Base-by-base conservation (phyloP, 768 basidiomycete genomes). In the Pleurotus citrinopileatus region DNA sequence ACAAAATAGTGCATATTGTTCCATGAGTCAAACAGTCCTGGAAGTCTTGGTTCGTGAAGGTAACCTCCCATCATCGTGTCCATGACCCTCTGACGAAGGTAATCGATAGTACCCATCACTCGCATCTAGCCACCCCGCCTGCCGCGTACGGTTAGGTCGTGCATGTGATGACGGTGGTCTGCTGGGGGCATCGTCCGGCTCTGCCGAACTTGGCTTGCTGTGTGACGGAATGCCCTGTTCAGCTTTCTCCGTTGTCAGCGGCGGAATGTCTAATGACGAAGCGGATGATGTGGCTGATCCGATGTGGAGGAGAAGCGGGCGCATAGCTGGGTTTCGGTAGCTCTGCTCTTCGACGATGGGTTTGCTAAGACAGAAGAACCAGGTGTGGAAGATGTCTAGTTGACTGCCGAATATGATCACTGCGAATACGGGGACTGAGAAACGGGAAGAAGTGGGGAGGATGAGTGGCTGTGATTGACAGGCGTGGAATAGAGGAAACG, bases 361-460 rank as follows among this genome's bases (percentile, higher is more conserved):
- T 12, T 13, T 27, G 4, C n/a, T 28, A n/a, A 51, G 48, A 23
- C 48, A 51, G 29, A 37, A 37, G 48, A 51, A 51, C 48, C 48
- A 51, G n/a, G 34, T n/a, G 22, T 51, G 23, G 48, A 38, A 23
- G 19, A 51, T 28, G 48, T 51, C 48, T 13, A 51, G 48, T 25
- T 51, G 48, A 26, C 17, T 51, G 15, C 48, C 48, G 29, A 51
- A 51, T 17, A 51, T 37, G 48, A 51, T 23, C 12, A 51, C 28
- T 4, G 48, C 23, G 4, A 51, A 19, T 0, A 37, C 48, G 19
- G 48, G 48, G 10, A 51, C 48, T 51, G n/a, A 1, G n/a, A n/a
- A n/a, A n/a, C n/a, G n/a, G n/a, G n/a, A n/a, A n/a, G n/a, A n/a
- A n/a, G n/a, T n/a, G 25, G 19, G 29, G 8, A 12, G 17, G 10